Conservation (phyloP, 306 rosid species). For the Sechiopsis laciniata region DNA sequence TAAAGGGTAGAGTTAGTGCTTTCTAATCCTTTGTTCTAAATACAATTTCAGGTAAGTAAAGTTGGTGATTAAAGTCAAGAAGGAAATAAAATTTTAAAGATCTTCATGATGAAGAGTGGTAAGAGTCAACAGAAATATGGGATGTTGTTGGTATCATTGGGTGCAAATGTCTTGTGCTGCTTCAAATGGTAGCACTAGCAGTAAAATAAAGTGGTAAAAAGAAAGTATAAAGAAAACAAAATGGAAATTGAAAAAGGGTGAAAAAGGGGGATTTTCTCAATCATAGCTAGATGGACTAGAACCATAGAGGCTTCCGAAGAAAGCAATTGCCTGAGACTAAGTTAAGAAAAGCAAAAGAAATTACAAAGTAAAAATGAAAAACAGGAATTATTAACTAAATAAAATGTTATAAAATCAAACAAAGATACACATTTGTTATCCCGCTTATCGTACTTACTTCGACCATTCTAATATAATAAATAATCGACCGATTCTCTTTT, state of each 20-base stretch:
- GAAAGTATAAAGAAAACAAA: background rate
- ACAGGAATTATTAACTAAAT: background rate
- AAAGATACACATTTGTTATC: background rate
- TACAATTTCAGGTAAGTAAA: background rate
- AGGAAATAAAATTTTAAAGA: background rate
- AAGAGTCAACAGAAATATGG: background rate
- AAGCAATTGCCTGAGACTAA: background rate
- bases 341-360: background rate
- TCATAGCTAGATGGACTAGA: background rate
- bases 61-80: background rate
- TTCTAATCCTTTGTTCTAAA: too few relatives aligned
- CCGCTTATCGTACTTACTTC: too few relatives aligned
- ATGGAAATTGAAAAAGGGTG: background rate
- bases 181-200: background rate
- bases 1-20: too few relatives aligned
- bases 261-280: background rate
- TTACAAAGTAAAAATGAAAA: background rate
- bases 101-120: background rate
- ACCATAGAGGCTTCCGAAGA: background rate
- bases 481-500: too few relatives aligned
- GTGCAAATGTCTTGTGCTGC: background rate
- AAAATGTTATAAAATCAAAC: background rate
- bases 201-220: background rate
- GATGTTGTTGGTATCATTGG: slow-evolving; percentile 9
- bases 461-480: too few relatives aligned